phyloP scores from a whole-genome alignment of 306 rosid species.

The Prunus armeniaca region DNA sequence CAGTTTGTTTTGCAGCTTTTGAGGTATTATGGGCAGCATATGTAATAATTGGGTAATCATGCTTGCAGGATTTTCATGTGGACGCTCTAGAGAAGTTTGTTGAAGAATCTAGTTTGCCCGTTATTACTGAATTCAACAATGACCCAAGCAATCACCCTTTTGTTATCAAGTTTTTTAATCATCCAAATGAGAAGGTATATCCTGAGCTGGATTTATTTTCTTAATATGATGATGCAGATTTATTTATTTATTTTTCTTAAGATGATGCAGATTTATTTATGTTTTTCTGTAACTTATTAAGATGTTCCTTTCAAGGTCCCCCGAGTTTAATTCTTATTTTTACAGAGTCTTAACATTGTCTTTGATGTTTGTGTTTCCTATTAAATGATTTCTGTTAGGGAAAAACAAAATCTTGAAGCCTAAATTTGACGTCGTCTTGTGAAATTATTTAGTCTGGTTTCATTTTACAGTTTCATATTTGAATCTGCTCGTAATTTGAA shows the following conservation, averaged over 20 bases:
- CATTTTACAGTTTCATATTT: neutral
- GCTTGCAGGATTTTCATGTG: slow-evolving; percentile 62
- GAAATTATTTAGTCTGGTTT: neutral
- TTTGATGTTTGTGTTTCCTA: too few relatives aligned
- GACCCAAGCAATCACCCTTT: slow-evolving; percentile 69
- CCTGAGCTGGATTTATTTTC: neutral
- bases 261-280: neutral
- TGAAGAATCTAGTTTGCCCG: slow-evolving; percentile 58
- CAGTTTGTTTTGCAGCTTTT: neutral
- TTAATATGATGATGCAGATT: neutral
- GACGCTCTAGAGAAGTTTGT: slow-evolving; percentile 72
- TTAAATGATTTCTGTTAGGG: too few relatives aligned
- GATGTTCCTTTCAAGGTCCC: neutral
- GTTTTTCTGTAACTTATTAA: neutral
- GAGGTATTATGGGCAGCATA: neutral
- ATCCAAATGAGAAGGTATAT: slow-evolving; percentile 57
- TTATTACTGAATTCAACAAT: slow-evolving; percentile 61
- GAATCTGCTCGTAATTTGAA: neutral
- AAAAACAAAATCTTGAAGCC: neutral
- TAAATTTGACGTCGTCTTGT: neutral
- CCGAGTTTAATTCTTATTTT: neutral
- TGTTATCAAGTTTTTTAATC: slow-evolving; percentile 65
- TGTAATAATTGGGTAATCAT: slow-evolving; percentile 6
- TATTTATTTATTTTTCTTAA: neutral
- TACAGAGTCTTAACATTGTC: neutral